These are phyloP conservation scores for Pueraria montana DNA, from an alignment of 306 rosid species.

Conservation along the genomic window DNA sequence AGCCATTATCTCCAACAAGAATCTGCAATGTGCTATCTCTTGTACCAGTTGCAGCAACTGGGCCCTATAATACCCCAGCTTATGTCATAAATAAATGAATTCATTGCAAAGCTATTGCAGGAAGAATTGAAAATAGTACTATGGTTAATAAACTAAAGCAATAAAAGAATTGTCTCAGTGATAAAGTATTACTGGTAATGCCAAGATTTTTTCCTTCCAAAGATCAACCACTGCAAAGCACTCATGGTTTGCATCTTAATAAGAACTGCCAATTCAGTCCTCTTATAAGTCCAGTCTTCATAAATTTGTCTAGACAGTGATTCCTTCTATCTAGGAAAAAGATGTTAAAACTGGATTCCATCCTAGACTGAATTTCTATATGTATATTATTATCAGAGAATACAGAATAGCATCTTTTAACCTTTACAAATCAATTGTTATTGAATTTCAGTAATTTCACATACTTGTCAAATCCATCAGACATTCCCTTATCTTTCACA, in stretches of 20 bases:
- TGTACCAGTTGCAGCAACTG: conserved; percentile 85
- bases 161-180: conserved; percentile 4
- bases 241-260: conserved; percentile 35
- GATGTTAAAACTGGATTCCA: conserved; percentile 19
- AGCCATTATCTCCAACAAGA: conserved; percentile 88
- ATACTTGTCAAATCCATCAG: conserved; percentile 35
- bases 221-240: conserved; percentile 35
- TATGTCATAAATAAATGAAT: conserved; percentile 36
- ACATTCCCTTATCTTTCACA: conserved; percentile 31
- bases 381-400: neutral
- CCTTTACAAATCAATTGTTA: conserved; percentile 4
- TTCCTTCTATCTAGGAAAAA: conserved; percentile 23
- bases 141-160: conserved; percentile 25
- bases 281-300: conserved; percentile 20
- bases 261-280: conserved; percentile 32
- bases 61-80: conserved; percentile 70
- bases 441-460: conserved; percentile 13
- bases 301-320: conserved; percentile 13
- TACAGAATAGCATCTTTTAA: neutral
- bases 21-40: conserved; percentile 92
- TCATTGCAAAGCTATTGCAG: conserved; percentile 38
- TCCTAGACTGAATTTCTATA: conserved; percentile 30
- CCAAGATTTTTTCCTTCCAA: conserved; percentile 19
- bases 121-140: conserved; percentile 30
- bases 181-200: conserved; percentile 34